Evolutionary conservation across 2,329 filamentous ascomycete genomes (phyloP), one percentile per base, ranked within the genome.

Genomic region (Penicillium sp.): DNA sequence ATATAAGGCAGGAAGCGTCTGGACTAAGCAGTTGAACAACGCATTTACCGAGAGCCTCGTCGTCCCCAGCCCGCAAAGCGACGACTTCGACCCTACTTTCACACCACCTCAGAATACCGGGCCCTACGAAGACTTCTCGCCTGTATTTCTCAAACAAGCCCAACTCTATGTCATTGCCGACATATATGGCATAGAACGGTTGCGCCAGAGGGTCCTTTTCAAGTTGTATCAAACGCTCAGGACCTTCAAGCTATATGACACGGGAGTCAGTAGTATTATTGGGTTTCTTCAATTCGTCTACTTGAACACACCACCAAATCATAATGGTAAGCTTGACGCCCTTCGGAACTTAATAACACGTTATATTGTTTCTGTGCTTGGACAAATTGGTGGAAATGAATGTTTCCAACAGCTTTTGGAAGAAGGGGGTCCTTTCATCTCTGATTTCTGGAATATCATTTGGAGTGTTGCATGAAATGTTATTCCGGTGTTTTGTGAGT

Each of bases 161-260:
- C 67, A 65, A 23, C 59, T 79, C 4, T 78, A 76, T 44, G 65
- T 73, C 2, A 66, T 79, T 19, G 72, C 76, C 0, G 74, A 80
- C 54, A 74, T 68, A 50, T 77, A 77, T 59, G 64, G 69, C 33
- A 74, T 78, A 23, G 45, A 68, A 8, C 41, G 62, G 3, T 68
- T 79, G n/a, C 57, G 64, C 53, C 59, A 62, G 2, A 62, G 75
- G 6, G 65, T 67, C 21, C 53, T 75, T 2, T 53, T 63, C 21
- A 76, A 76, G 58, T 61, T 78, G 34, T n/a, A n/a, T 1, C 34
- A 36, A 36, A n/a, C 34, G 7, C 34, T 36, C 7, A n/a, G 7
- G 8, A 36, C 6, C 16, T 36, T 36, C 16, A n/a, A n/a, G 8
- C 34, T 36, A 38, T 70, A 67, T 48, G 44, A 54, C 8, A 60